phyloP scores from a whole-genome alignment of 495 filamentous ascomycete genomes.

The Penicillium subrubescens region DNA sequence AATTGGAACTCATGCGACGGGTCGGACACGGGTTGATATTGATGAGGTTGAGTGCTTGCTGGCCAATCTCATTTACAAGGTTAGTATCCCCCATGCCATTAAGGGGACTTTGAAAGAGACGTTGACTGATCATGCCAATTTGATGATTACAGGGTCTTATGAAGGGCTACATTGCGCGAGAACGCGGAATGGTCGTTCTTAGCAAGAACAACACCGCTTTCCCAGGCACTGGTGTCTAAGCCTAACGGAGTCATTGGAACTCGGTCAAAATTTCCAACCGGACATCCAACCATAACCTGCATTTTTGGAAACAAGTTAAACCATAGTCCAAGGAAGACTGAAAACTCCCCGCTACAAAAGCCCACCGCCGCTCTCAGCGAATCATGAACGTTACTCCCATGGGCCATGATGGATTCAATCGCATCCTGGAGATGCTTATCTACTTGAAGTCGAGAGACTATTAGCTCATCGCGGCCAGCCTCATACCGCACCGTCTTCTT shows the following conservation, averaged over 20 bases:
- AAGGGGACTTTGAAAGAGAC: not conserved
- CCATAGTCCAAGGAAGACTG: not conserved
- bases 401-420: not conserved
- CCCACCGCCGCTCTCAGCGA: not conserved
- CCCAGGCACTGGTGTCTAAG: constrained; percentile 87
- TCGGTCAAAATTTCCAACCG: not conserved
- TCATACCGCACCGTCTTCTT: not conserved
- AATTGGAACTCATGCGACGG: constrained; percentile 53
- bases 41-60: constrained; percentile 96
- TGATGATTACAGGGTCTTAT: constrained; percentile 68
- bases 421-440: not conserved
- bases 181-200: constrained; percentile 83
- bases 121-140: constrained; percentile 7
- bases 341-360: not conserved
- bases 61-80: constrained; percentile 97
- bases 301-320: not conserved
- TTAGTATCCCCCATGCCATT: constrained; percentile 36
- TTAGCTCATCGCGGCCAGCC: not conserved
- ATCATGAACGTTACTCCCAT: not conserved
- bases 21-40: constrained; percentile 67
- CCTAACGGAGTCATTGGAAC: not conserved
- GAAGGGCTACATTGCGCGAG: constrained; percentile 96
- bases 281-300: not conserved
- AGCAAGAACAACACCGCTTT: constrained; percentile 85
- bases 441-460: not conserved